Evolutionary conservation across 2,329 filamentous ascomycete species (phyloP), one percentile per base, ranked within the genome.

Genomic region (Cladophialophora carrionii): DNA sequence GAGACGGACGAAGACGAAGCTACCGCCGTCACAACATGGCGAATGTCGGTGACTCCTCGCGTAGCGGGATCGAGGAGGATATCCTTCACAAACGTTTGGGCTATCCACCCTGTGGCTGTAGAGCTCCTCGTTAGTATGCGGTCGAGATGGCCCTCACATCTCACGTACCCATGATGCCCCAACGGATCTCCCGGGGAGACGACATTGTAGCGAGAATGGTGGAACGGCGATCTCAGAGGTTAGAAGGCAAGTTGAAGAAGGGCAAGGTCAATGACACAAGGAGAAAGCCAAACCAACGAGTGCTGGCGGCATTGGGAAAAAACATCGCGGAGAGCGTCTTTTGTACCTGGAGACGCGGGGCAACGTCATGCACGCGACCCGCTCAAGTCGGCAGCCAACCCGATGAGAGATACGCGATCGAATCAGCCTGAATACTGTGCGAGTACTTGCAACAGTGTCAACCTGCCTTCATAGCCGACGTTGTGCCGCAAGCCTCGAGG

Each of bases 21-120:
- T 5, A 90, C 92, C 24, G 91, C 92, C 22, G 88, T 86, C 55
- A 96, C 84, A 71, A 87, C 86, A 79, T 96, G 92, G 62, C 85
- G 84, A 68, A 96, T 83, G 72, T 96, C 90, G 65, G 81, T 79
- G 60, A 90, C 89, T 57, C 84, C 85, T 71, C 92, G 90, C 55
- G 82, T 81, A 48, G 84, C 80, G 17, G 92, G 89, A 77, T 94
- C 87, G 66, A 86, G 84, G 70, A 93, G 87, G 57, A 96, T 85
- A 74, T 96, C 92, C 77, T 88, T 88, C 73, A 88, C 85, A 79
- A 95, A 91, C 24, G 74, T 84, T 83, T 74, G 72, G 17, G 77
- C 79, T 63, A 81, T 81, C 63, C 78, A 71, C 56, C 79, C 79
- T 12, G 79, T 81, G 67, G 79, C 79, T 81, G 68, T 64, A 63